A percentile compares a stretch with the other conserved stretches of the same genome.
Evolutionary conservation across 495 filamentous ascomycete genomes (phyloP).

Genomic region (Penicillium diatomitis): DNA sequence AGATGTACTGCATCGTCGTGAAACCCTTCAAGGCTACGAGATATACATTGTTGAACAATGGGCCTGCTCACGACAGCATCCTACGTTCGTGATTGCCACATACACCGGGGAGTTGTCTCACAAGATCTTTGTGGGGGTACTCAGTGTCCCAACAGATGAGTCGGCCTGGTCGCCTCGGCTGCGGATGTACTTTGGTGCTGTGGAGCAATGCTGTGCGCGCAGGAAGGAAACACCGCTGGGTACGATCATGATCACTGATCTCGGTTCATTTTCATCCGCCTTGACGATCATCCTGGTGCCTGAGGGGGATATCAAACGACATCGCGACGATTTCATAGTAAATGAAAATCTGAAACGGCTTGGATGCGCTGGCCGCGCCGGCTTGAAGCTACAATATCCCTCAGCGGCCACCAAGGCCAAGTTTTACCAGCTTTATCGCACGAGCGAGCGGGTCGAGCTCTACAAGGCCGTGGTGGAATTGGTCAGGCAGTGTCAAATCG

Average conservation of each 20-base stretch:
- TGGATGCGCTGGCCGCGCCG: conserved; percentile 83
- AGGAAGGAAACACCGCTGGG: conserved; percentile 74
- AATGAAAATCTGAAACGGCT: conserved; percentile 91
- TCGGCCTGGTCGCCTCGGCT: conserved; percentile 69
- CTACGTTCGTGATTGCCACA: conserved; percentile 85
- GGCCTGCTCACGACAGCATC: conserved; percentile 84
- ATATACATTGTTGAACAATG: conserved; percentile 96
- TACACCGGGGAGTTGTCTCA: conserved; percentile 85
- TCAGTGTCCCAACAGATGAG: conserved; percentile 78
- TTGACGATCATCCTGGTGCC: conserved; percentile 84
- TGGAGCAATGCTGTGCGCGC: conserved; percentile 74
- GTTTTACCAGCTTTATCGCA: conserved; percentile 84
- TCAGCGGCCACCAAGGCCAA: conserved; percentile 77
- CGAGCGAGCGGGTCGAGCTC: conserved; percentile 68
- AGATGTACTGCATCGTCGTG: conserved; percentile 60
- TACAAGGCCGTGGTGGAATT: conserved; percentile 75
- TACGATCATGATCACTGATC: conserved; percentile 85
- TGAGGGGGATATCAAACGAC: conserved; percentile 71
- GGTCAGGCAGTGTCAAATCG: conserved; percentile 86
- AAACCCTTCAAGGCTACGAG: conserved; percentile 73
- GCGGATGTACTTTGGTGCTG: conserved; percentile 74
- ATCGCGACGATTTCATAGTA: conserved; percentile 81
- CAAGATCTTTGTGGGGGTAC: conserved; percentile 64
- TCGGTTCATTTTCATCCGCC: conserved; percentile 80
- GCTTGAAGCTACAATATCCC: conserved; percentile 67